These are phyloP conservation scores for Candida odintsovae DNA, from an alignment of 805 yeast species.

Conservation along the genomic window DNA sequence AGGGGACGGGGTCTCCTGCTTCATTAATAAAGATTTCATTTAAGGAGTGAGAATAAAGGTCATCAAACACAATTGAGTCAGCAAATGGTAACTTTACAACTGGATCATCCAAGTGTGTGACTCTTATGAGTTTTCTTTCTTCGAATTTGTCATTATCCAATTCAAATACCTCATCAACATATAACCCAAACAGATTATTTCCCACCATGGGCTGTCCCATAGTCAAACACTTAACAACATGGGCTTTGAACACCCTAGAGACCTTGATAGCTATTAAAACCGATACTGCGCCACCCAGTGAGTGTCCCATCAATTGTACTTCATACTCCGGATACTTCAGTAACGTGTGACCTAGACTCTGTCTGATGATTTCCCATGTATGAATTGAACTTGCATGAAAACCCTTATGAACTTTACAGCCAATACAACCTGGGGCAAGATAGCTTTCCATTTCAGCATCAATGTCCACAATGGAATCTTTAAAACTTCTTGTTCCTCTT, in stretches of 20 bases:
- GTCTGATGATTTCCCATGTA: conserved; percentile 9
- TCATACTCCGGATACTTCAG: conserved; percentile 8
- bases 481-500: conserved; percentile 23
- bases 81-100: conserved; percentile 21
- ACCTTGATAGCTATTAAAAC: conserved; percentile 11
- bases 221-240: conserved; percentile 7
- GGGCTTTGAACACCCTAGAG: not conserved
- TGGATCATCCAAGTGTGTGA: conserved; percentile 23
- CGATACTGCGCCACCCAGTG: conserved; percentile 24
- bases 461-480: conserved; percentile 21
- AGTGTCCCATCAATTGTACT: conserved; percentile 21
- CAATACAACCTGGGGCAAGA: not conserved
- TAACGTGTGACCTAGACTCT: not conserved
- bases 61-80: conserved; percentile 13
- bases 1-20: conserved; percentile 12
- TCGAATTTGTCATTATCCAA: conserved; percentile 2
- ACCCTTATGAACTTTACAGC: conserved; percentile 22
- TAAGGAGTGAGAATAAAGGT: conserved; percentile 13
- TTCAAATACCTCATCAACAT: conserved; percentile 8
- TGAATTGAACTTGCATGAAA: conserved; percentile 11
- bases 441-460: conserved; percentile 20
- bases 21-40: conserved; percentile 23
- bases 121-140: conserved; percentile 9
- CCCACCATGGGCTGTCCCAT: conserved; percentile 27
- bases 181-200: conserved; percentile 11